Base-by-base conservation (phyloP, 495 filamentous ascomycete genomes). In the Chaetomium fimeti region DNA sequence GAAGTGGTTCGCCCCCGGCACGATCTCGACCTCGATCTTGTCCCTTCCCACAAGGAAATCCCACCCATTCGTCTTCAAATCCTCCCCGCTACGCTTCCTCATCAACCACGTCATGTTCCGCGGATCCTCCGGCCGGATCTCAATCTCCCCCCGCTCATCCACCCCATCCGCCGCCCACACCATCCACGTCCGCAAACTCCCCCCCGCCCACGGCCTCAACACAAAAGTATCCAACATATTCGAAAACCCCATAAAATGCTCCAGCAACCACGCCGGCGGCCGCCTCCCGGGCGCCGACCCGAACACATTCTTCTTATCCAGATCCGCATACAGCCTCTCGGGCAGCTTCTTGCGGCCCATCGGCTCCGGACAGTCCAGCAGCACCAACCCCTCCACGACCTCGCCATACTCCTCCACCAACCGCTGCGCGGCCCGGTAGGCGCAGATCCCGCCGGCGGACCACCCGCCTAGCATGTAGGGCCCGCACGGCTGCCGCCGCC, bases 371-470 rank as follows among this genome's bases (percentile, higher is more conserved):
- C 43, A n/a, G n/a, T 93, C 90, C 57, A 92, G 82, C 25, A 93
- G 79, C 20, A 90, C 73, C 4, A 93, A 79, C n/a, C 80, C 81
- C 45, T 84, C 83, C 55, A 92, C 85, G 24, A 71, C 68, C 65
- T 91, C 85, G 18, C 85, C 87, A 1, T 18, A 4, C 40, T 60
- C 59, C 27, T 77, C 73, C 63, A 87, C 78, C 12, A 92, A 76
- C 57, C 88, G 83, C 20, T 80, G 79, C 8, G 83, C 83, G 27
- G 85, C 84, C 60, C 90, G 88, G 69, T 87, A 93, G 9, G 89
- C 89, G 67, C 88, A 83, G 49, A 89, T 87, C 32, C 90, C 90
- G 57, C 90, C 90, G 15, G 87, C 88, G 22, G 87, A 90, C 90
- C 90, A 93, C 18, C 87, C 87, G 25, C 81, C 85, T 6, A 90